Evolutionary conservation across 163 green algal species (phyloP), one percentile per base, ranked within the genome.

Genomic region (Scenedesmus sp.): DNA sequence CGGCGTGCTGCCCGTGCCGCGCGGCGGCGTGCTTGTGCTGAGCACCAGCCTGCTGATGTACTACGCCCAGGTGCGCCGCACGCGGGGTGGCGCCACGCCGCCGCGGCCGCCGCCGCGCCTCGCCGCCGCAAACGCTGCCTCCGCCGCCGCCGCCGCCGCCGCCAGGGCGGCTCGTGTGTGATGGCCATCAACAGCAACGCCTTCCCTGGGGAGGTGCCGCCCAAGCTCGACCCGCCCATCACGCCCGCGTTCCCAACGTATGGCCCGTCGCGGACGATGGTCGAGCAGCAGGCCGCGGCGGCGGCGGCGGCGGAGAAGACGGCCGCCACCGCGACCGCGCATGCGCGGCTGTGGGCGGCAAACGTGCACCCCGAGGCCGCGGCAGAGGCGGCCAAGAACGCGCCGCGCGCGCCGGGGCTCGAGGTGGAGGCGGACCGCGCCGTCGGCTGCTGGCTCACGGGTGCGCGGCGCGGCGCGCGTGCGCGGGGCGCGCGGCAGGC

Each of bases 21-120:
- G 76, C n/a, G 91, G 94, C n/a, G 95, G 94, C 4, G 92, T 89
- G 20, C 80, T 99, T 33, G 89, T 98, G 45, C 75, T 98, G 14
- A 93, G 84, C 56, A 77, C 86, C 15, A 89, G 91, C 79, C 80
- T 93, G 11, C 58, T 99, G 33, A 67, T 97, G 42, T 95, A 93
- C 80, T 88, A 92, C 57, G 86, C 73, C 4, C 91, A 96, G 88
- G 60, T 65, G 50, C 44, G 18, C n/a, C 28, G 44, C 15, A 62
- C 13, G 42, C n/a, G n/a, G n/a, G 7, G 10, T 47, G 39, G 7
- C 39, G 7, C 7, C 39, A 47, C 39, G 39, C 39, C 6, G 6
- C 7, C 39, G 39, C 6, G 7, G 39, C 10, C 10, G 6, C 39
- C 6, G 10, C 53, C 24, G 10, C 56, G 28, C 31, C 13, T 33